phyloP scores from a whole-genome alignment of 345 rosid species.

The Eucalyptus erythrocorys region DNA sequence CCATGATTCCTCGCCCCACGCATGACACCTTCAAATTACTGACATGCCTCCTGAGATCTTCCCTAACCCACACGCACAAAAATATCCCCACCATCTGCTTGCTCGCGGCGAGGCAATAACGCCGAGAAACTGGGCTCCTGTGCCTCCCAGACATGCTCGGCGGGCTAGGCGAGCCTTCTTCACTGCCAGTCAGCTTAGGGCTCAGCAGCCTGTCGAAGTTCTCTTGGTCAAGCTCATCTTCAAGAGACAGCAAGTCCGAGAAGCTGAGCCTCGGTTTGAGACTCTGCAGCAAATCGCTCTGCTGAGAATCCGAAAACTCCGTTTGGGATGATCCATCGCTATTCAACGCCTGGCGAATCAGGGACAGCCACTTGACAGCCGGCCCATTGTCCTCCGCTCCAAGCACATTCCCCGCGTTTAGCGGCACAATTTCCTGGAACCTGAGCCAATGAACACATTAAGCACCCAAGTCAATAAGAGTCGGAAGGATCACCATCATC shows the following conservation, averaged over 20 bases:
- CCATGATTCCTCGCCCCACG: constrained; percentile 95
- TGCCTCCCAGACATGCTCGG: not conserved
- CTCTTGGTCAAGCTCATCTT: constrained; percentile 29
- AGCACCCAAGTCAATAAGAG: not conserved
- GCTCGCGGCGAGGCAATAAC: constrained; percentile 65
- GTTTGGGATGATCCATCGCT: not conserved
- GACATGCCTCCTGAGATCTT: constrained; percentile 42
- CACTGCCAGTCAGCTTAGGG: not conserved
- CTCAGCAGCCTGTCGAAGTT: constrained; percentile 10
- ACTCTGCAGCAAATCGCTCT: constrained; percentile 21
- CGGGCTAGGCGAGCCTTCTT: constrained; percentile 9
- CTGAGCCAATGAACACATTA: constrained; percentile 5
- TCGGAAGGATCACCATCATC: not conserved
- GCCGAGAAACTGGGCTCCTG: constrained; percentile 7
- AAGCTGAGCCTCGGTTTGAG: constrained; percentile 36
- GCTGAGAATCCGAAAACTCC: constrained; percentile 1
- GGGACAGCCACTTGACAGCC: constrained; percentile 70
- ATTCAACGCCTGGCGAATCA: constrained; percentile 61
- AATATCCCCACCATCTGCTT: constrained; percentile 97
- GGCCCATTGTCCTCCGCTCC: constrained; percentile 77
- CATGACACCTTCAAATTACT: constrained; percentile 71
- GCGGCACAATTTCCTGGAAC: constrained; percentile 85
- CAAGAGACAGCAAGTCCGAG: constrained; percentile 34
- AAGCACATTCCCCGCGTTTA: constrained; percentile 74
- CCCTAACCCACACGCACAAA: constrained; percentile 77